A percentile compares a stretch with the other conserved stretches of the same genome.
Conservation (phyloP, 2,329 filamentous ascomycete species). For the Botryotinia calthae region DNA sequence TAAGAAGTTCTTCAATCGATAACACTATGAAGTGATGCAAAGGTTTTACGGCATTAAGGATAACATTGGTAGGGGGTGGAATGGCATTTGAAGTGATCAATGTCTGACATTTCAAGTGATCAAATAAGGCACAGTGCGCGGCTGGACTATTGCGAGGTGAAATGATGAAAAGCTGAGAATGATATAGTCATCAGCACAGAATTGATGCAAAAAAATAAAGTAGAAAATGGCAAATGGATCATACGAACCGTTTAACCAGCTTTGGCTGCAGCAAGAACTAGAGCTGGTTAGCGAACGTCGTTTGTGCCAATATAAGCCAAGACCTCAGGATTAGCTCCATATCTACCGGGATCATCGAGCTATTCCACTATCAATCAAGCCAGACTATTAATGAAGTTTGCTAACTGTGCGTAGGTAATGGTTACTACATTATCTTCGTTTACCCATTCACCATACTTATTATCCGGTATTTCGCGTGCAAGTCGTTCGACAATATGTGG, state of each 20-base stretch:
- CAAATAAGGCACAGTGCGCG: neutral
- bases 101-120: neutral
- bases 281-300: neutral
- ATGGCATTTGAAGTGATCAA: neutral
- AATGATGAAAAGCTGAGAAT: neutral
- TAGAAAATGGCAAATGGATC: neutral
- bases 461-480: neutral
- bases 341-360: neutral
- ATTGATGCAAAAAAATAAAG: neutral
- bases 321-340: conserved; percentile 37
- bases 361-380: conserved; percentile 19
- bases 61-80: neutral
- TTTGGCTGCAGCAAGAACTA: neutral
- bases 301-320: conserved; percentile 44
- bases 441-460: neutral
- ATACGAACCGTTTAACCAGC: neutral
- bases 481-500: neutral
- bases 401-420: neutral
- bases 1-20: neutral
- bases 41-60: neutral
- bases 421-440: neutral
- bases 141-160: neutral
- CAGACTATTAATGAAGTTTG: neutral
- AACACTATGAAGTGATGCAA: neutral
- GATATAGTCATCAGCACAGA: conserved; percentile 41